Percentiles rank a stretch among this genome's conserved stretches.
These are phyloP conservation scores for Tolypocladium endophyticum DNA, from an alignment of 2,329 filamentous ascomycete species.

Conservation along the genomic window DNA sequence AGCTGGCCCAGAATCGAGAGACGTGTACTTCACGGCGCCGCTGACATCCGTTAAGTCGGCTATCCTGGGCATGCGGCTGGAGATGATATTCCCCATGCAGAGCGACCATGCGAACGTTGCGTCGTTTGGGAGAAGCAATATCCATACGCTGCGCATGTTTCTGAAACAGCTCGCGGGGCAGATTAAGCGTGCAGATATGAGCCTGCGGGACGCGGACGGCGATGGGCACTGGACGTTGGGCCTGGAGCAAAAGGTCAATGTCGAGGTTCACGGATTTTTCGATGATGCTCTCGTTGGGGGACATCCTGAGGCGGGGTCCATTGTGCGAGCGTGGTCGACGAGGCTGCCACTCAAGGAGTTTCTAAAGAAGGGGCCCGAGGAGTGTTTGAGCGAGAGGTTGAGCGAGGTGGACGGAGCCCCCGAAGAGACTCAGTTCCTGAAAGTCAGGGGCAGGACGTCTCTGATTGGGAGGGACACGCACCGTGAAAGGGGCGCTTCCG, in stretches of 20 bases:
- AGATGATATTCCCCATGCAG: conserved; percentile 41
- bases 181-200: conserved; percentile 22
- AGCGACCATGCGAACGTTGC: conserved; percentile 45
- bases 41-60: conserved; percentile 47
- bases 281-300: conserved; percentile 28
- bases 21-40: conserved; percentile 48
- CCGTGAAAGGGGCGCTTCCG: background rate
- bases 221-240: conserved; percentile 32
- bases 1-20: conserved; percentile 13
- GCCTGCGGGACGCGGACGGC: conserved; percentile 10
- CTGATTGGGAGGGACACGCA: conserved; percentile 9
- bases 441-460: conserved; percentile 15
- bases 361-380: conserved; percentile 41
- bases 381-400: conserved; percentile 42
- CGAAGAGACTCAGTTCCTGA: conserved; percentile 18
- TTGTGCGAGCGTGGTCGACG: conserved; percentile 39
- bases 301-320: conserved; percentile 6
- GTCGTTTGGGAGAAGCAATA: conserved; percentile 40
- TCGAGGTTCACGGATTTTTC: conserved; percentile 50
- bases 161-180: conserved; percentile 21
- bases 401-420: conserved; percentile 24
- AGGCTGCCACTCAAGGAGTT: conserved; percentile 43
- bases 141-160: conserved; percentile 33
- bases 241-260: conserved; percentile 41
- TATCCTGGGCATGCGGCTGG: conserved; percentile 38